Percentiles rank a stretch among this genome's conserved stretches.
phyloP scores from a whole-genome alignment of 139 green algal genomes.

The Tetraselmis chui region DNA sequence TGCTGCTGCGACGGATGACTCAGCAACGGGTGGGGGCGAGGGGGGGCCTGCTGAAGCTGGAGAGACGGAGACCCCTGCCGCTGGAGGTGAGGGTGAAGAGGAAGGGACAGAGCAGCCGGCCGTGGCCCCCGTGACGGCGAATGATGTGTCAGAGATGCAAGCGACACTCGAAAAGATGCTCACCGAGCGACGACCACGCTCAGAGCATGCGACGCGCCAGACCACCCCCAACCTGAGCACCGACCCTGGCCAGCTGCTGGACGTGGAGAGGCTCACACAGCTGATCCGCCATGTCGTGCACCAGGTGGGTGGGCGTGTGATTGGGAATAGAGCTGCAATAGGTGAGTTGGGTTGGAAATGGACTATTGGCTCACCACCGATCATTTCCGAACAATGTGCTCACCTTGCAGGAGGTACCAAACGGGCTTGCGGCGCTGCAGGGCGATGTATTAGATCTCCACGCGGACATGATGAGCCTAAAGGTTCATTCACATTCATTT shows the following conservation, averaged over 20 bases:
- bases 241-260: neutral
- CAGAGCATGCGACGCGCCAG: neutral
- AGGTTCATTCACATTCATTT: no score
- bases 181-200: neutral
- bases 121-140: neutral
- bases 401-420: neutral
- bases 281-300: neutral
- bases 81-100: no score
- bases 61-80: no score
- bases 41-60: no score
- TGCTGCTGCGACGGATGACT: no score
- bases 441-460: neutral
- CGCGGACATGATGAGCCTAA: neutral
- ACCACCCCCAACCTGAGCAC: neutral
- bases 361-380: no score
- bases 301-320: no score
- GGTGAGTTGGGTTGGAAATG: no score
- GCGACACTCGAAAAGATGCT: neutral
- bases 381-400: no score
- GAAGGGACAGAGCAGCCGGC: no score
- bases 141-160: neutral
- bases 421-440: neutral
- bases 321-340: no score
- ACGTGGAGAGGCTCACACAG: neutral
- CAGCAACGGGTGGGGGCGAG: no score